Conservation (phyloP, 257 asterid species). For the Thymus mandschuricus region DNA sequence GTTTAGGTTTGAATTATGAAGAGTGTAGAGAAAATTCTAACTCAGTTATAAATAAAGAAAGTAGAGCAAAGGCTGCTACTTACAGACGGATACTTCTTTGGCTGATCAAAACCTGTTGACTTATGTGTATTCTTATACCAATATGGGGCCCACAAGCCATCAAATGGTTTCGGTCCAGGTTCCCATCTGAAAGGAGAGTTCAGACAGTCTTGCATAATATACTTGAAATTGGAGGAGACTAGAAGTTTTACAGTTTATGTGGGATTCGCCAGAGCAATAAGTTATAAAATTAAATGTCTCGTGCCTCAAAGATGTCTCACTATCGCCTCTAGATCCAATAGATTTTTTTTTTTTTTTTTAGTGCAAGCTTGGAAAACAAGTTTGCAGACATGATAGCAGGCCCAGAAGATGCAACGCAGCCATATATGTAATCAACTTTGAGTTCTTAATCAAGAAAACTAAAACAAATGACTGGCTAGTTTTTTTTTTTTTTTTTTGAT, state of each 20-base stretch:
- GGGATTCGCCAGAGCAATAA: constrained; percentile 1
- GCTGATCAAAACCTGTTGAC: constrained; percentile 59
- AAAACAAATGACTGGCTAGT: background rate
- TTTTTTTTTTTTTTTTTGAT: too few relatives aligned
- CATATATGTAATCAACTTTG: background rate
- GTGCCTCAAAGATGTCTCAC: background rate
- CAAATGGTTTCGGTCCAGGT: constrained; percentile 75
- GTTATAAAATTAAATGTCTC: background rate
- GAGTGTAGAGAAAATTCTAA: background rate
- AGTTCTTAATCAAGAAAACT: background rate
- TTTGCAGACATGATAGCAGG: background rate
- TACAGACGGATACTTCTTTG: constrained; percentile 66
- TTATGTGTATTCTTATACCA: constrained; percentile 70
- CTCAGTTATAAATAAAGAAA: constrained; percentile 3
- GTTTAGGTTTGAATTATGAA: background rate
- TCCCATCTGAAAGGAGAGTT: constrained; percentile 67
- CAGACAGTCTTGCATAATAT: constrained; percentile 24
- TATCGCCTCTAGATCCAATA: background rate
- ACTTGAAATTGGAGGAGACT: background rate
- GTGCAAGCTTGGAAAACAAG: background rate
- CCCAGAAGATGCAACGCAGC: background rate
- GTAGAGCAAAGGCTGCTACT: constrained; percentile 20
- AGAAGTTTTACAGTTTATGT: background rate
- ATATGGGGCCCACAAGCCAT: constrained; percentile 87
- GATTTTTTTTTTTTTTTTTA: too few relatives aligned